Evolutionary conservation across 805 yeast genomes (phyloP).

Genomic region (Helenozyma rhizophorensis): DNA sequence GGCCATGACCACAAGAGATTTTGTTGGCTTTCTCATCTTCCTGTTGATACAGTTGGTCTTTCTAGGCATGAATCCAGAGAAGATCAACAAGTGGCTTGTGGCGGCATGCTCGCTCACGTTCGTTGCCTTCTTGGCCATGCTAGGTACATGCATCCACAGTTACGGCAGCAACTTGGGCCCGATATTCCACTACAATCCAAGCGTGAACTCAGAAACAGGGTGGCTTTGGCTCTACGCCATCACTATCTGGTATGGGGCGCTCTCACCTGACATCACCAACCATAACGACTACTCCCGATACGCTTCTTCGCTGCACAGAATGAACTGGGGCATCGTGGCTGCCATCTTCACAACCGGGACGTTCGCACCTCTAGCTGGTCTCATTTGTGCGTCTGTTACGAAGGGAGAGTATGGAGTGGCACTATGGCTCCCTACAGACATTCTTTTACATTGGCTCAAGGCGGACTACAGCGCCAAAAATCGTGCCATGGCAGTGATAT

Average conservation of each 20-base stretch:
- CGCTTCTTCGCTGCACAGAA: constrained; percentile 1
- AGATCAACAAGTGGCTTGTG: constrained; percentile 6
- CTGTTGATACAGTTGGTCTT: constrained; percentile 5
- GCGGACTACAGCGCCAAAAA: constrained; percentile 7
- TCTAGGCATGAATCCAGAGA: constrained; percentile 7
- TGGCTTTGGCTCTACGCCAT: constrained; percentile 42
- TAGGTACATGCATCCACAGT: constrained; percentile 13
- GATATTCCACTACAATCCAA: no score
- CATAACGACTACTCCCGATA: constrained; percentile 5
- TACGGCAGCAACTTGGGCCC: constrained; percentile 21
- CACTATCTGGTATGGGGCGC: constrained; percentile 29
- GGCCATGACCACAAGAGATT: constrained; percentile 7
- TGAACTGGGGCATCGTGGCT: neutral
- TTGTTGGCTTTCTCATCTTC: constrained; percentile 8
- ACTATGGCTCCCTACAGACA: constrained; percentile 1
- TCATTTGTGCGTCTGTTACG: constrained; percentile 1
- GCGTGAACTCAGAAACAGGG: constrained; percentile 27
- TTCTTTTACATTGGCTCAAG: neutral
- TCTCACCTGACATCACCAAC: constrained; percentile 10
- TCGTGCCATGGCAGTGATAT: neutral
- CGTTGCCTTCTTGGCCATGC: constrained; percentile 6
- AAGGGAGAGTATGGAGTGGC: neutral
- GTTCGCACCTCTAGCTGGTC: constrained; percentile 7
- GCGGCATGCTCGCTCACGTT: constrained; percentile 3
- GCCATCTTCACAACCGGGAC: constrained; percentile 6